Evolutionary conservation across 495 filamentous ascomycete genomes (phyloP), one percentile per base, ranked within the genome.

Genomic region (Niebla homalea): DNA sequence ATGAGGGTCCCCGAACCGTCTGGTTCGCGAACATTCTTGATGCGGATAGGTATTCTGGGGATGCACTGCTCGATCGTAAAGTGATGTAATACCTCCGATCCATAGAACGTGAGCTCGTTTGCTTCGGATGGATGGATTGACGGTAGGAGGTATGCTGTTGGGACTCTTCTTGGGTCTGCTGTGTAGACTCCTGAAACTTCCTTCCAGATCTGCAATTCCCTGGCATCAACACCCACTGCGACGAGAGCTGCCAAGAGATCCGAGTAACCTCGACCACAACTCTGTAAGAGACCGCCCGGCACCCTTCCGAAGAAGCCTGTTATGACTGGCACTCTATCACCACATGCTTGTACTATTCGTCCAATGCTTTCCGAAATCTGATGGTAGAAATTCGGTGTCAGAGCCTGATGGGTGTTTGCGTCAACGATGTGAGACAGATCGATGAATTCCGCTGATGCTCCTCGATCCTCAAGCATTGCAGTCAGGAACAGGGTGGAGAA

Each of bases 11-110:
- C 92, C 49, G 78, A 76, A 48, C 86, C 85, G 37, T 80, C 77
- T 0, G 93, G 88, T 58, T 96, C 95, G 70, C 93, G 89, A 61
- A 97, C 92, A 63, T 98, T 97, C 71, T 97, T 96, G 66, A 97
- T 97, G 50, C 92, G 85, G 57, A 96, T 93, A 8, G 84, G 87
- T 63, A 97, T 97, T 47, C 76, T 76, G 3, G 90, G 84, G 64
- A 97, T 94, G 45, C 92, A 92, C 63, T 96, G 92, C 67, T 98
- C 89, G 87, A 98, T 97, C 48, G 92, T 98, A 60, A 95, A 83
- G 44, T 92, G 92, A 59, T 98, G 92, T 55, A 98, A 21, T 2
- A 45, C 43, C 43, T 94, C 87, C 16, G 85, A 89, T 54, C 88
- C 88, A 62, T 93, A 94, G 60, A 92, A 94, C 10, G 88, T 94